Percentiles rank a stretch among this genome's conserved stretches.
Evolutionary conservation across 2,329 filamentous ascomycete genomes (phyloP).

Genomic region (Aureobasidium zeae): DNA sequence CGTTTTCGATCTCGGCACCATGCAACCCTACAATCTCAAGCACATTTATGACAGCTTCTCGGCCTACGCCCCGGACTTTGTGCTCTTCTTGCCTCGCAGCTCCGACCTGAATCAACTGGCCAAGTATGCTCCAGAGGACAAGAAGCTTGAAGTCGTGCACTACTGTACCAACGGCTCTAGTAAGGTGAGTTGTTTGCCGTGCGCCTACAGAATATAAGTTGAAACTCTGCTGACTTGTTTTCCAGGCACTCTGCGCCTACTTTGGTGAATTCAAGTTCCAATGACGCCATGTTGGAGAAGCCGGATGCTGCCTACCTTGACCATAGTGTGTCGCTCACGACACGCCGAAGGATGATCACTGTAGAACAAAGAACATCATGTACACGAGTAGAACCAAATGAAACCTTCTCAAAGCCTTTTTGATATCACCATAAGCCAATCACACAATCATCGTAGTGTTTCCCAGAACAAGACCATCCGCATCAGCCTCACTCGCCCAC

Average conservation of each 20-base stretch:
- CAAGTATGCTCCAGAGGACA: slow-evolving; percentile 34
- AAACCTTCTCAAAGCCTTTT: not conserved
- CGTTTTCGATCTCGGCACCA: slow-evolving; percentile 73
- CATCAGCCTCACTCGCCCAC: slow-evolving; percentile 28
- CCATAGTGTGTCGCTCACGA: no score
- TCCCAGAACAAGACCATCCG: slow-evolving; percentile 28
- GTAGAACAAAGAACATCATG: no score
- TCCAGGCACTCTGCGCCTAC: slow-evolving; percentile 49
- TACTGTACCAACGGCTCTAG: slow-evolving; percentile 88
- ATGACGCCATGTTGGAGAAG: no score
- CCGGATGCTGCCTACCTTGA: not conserved
- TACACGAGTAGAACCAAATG: not conserved
- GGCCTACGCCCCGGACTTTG: slow-evolving; percentile 44
- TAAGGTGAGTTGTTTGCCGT: slow-evolving; percentile 58
- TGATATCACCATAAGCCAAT: no score
- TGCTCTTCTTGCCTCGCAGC: slow-evolving; percentile 76
- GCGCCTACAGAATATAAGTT: slow-evolving; percentile 17
- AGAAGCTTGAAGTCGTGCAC: slow-evolving; percentile 67
- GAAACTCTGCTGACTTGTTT: not conserved
- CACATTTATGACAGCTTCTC: slow-evolving; percentile 55
- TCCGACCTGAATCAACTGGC: slow-evolving; percentile 76
- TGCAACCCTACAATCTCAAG: slow-evolving; percentile 75
- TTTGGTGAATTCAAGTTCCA: slow-evolving; percentile 44
- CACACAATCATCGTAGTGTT: slow-evolving; percentile 31
- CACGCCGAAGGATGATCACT: no score